phyloP scores from a whole-genome alignment of 345 rosid species.

The Dovyalis caffra region DNA sequence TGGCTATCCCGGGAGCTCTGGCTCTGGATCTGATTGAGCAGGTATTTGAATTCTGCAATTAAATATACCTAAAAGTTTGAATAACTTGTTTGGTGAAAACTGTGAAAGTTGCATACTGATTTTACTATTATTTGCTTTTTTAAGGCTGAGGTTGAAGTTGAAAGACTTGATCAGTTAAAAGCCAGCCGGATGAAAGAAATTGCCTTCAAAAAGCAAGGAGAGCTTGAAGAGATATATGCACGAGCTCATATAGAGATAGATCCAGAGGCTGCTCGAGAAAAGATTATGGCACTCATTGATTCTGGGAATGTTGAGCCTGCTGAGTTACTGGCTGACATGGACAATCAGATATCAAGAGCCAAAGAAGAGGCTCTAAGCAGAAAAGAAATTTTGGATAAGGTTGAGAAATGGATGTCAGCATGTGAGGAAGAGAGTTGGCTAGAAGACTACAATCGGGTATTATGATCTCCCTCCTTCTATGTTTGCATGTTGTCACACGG shows the following conservation, averaged over 20 bases:
- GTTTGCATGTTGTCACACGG: background rate
- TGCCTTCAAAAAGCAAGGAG: slow-evolving; percentile 86
- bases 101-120: slow-evolving; percentile 21
- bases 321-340: slow-evolving; percentile 93
- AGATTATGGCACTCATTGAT: slow-evolving; percentile 76
- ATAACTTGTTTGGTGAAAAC: background rate
- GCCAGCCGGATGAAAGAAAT: slow-evolving; percentile 97
- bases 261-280: slow-evolving; percentile 84
- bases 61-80: background rate
- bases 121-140: slow-evolving; percentile 8
- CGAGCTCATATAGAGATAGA: slow-evolving; percentile 79
- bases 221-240: slow-evolving; percentile 88
- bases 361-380: slow-evolving; percentile 90
- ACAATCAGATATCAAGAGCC: slow-evolving; percentile 81
- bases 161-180: slow-evolving; percentile 91
- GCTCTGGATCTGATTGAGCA: slow-evolving; percentile 88
- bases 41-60: slow-evolving; percentile 38
- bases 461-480: background rate
- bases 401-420: slow-evolving; percentile 99
- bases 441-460: slow-evolving; percentile 92
- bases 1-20: slow-evolving; percentile 74
- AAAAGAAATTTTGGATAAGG: slow-evolving; percentile 92
- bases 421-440: slow-evolving; percentile 99
- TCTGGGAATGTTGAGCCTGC: slow-evolving; percentile 88
- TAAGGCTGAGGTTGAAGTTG: slow-evolving; percentile 94